These are phyloP conservation scores for Coemansia sp. DNA, from an alignment of 192 early-diverging fungal species.

Conservation along the genomic window DNA sequence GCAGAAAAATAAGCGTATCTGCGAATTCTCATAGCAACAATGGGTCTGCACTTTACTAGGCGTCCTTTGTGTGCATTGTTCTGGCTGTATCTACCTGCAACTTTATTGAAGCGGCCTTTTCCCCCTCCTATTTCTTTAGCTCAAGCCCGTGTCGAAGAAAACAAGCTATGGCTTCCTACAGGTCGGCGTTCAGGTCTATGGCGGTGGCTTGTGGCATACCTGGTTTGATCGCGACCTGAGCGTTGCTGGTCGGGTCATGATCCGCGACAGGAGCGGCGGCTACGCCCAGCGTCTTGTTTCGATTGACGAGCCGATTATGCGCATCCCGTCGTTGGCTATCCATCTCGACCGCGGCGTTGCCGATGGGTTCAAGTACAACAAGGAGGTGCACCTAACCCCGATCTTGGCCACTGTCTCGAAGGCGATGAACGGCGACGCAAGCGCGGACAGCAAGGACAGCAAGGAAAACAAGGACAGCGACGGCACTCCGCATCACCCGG, in stretches of 20 bases:
- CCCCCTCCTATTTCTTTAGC: slow-evolving; percentile 32
- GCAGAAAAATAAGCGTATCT: no score
- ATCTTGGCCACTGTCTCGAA: slow-evolving; percentile 74
- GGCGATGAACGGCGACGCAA: slow-evolving; percentile 37
- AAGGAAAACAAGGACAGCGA: slow-evolving; percentile 1
- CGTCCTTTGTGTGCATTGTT: neutral
- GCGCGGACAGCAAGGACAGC: slow-evolving; percentile 6
- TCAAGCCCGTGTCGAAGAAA: slow-evolving; percentile 96
- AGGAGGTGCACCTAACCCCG: slow-evolving; percentile 88
- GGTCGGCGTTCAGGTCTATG: slow-evolving; percentile 88
- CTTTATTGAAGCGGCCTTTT: neutral
- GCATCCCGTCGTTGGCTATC: slow-evolving; percentile 95
- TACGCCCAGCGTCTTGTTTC: slow-evolving; percentile 72
- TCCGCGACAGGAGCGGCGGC: slow-evolving; percentile 66
- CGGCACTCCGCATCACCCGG: slow-evolving; percentile 68
- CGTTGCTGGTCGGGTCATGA: slow-evolving; percentile 90
- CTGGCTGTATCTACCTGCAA: neutral
- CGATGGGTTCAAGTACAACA: slow-evolving; percentile 91
- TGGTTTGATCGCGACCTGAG: slow-evolving; percentile 99
- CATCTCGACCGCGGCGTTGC: slow-evolving; percentile 83
- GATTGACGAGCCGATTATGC: slow-evolving; percentile 84
- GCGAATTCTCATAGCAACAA: neutral
- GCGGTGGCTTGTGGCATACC: slow-evolving; percentile 97
- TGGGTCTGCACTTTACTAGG: neutral
- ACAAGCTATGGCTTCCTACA: slow-evolving; percentile 80